A percentile compares a stretch with the other conserved stretches of the same genome.
Conservation (phyloP, 2,329 filamentous ascomycete species). For the Aspergillus texensis region DNA sequence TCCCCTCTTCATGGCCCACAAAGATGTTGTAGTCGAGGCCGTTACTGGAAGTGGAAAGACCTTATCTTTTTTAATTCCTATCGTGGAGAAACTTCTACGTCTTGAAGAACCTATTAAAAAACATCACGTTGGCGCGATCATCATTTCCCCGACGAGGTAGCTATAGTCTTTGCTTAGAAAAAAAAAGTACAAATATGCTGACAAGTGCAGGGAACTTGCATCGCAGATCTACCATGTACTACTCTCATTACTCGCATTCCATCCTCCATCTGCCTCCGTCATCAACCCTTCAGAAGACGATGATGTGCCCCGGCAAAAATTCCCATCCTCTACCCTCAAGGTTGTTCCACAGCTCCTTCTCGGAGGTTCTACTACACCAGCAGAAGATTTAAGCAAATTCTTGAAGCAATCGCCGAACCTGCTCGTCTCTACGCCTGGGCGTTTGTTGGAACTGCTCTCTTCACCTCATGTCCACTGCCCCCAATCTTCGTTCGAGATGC, state of each 20-base stretch:
- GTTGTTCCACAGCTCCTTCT: conserved; percentile 86
- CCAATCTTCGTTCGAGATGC: conserved; percentile 84
- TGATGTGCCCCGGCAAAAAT: conserved; percentile 38
- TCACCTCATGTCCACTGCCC: conserved; percentile 87
- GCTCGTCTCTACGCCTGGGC: conserved; percentile 85
- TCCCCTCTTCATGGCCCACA: conserved; percentile 84
- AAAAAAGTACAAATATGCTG: conserved; percentile 4
- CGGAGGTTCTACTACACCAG: conserved; percentile 77
- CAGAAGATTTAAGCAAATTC: conserved; percentile 85
- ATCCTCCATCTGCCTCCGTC: conserved; percentile 68
- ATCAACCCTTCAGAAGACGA: conserved; percentile 48
- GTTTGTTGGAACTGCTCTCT: conserved; percentile 82
- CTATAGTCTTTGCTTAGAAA: background rate
- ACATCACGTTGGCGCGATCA: conserved; percentile 86
- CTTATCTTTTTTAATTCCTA: conserved; percentile 78
- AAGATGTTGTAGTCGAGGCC: conserved; percentile 90
- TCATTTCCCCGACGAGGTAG: conserved; percentile 80
- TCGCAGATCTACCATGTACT: conserved; percentile 87
- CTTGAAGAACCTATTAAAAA: conserved; percentile 82
- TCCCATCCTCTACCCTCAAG: conserved; percentile 54
- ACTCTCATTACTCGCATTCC: conserved; percentile 76
- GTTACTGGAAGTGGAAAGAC: conserved; percentile 93
- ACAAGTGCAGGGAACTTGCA: conserved; percentile 72
- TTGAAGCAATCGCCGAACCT: conserved; percentile 83
- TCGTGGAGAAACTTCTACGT: conserved; percentile 79